Evolutionary conservation across 202 grass and related monocot species (phyloP).

Genomic region (Tripidium arundinaceum): DNA sequence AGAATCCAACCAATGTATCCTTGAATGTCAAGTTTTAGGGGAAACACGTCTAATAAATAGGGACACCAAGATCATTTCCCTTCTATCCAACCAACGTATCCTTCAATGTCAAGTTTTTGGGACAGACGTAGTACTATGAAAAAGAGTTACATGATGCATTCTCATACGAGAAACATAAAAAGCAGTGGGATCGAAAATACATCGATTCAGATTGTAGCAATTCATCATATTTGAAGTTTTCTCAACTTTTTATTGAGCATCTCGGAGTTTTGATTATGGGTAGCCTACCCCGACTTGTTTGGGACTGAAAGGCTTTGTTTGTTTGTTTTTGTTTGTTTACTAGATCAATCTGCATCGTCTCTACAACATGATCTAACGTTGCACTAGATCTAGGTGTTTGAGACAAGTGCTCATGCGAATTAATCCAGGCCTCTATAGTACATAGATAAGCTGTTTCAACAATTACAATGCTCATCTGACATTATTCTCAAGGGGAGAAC

Average conservation of each 20-base stretch:
- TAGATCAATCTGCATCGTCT: neutral
- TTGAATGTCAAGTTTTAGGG: neutral
- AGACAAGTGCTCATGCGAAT: neutral
- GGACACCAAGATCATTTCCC: neutral
- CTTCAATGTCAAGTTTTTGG: neutral
- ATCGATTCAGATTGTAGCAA: neutral
- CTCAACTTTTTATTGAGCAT: neutral
- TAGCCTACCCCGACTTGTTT: no score
- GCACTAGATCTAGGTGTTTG: neutral
- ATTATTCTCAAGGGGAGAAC: neutral
- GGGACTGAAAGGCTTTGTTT: no score
- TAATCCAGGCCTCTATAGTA: neutral
- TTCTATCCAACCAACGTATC: neutral
- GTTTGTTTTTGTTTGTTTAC: no score
- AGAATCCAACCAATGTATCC: neutral
- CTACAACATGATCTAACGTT: neutral
- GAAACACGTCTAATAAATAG: neutral
- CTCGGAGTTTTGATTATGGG: neutral
- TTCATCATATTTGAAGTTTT: neutral
- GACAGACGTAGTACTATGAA: neutral
- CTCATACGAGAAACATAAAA: neutral
- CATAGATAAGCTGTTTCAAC: neutral
- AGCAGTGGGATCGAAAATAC: neutral
- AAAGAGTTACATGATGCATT: neutral
- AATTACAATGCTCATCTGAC: neutral